Base-by-base conservation (phyloP, 2,329 filamentous ascomycete species). In the Emergomyces africanus region DNA sequence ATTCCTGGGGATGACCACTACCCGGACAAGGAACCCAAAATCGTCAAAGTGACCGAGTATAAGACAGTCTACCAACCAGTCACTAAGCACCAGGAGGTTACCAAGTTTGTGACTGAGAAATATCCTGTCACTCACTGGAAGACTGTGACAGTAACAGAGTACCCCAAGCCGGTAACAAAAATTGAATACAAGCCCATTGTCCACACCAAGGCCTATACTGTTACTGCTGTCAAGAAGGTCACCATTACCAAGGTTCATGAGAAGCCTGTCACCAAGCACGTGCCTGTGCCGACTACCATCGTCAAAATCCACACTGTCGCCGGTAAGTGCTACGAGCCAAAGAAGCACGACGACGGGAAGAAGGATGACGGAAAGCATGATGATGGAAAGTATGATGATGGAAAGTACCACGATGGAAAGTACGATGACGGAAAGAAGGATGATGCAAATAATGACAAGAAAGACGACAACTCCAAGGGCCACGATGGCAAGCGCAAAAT, bases 111-210 rank as follows among this genome's bases (percentile, higher is more conserved):
- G 10, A 50, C 57, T 15, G 57, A 53, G 18, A 30, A 33, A 35
- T 10, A 51, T 37, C 44, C 48, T 14, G 15, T 51, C n/a, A 54
- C 33, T 10, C 37, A 59, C 18, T 25, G 30, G 23, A 54, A 59
- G 41, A 50, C 48, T 53, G 33, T 35, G 42, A 59, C 58, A 15
- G 33, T 59, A 37, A 59, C 58, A n/a, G 58, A 59, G 42, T 56
- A 48, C 18, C 44, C 44, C 44, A 59, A 59, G 53, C 51, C 33
- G 1, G 30, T 54, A 35, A 59, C 57, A 4, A 59, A 37, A 18
- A 55, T 28, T 37, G 58, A 59, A 14, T 59, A 57, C 53, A 59
- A 59, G 35, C 54, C 53, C 9, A 33, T 59, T 20, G 23, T 46
- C 28, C 39, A 59, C 12, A 37, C 41, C 15, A 56, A 59, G 50